These are phyloP conservation scores for Somion occarium DNA, from an alignment of 1,284 basidiomycete genomes.

Conservation along the genomic window DNA sequence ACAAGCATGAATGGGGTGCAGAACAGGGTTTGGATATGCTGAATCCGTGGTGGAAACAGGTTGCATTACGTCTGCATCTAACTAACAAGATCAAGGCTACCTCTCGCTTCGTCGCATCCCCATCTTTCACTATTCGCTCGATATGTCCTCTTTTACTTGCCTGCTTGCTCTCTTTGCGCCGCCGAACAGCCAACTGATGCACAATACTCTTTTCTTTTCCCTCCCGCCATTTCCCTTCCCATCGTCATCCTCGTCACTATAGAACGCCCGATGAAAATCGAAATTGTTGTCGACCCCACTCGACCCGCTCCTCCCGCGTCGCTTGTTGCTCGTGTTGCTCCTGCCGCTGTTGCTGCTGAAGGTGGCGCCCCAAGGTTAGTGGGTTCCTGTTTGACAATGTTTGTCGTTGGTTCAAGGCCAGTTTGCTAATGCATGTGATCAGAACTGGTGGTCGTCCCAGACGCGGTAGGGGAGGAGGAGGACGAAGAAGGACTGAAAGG, in stretches of 20 bases:
- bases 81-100: no score
- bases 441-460: slow-evolving; percentile 39
- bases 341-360: slow-evolving; percentile 42
- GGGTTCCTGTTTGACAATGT: slow-evolving; percentile 5
- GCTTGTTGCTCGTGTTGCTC: slow-evolving; percentile 68
- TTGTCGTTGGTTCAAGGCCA: slow-evolving; percentile 11
- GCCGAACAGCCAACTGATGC: slow-evolving; percentile 60
- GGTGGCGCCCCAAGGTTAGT: slow-evolving; percentile 43
- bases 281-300: slow-evolving; percentile 90
- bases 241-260: slow-evolving; percentile 4
- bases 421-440: slow-evolving; percentile 6
- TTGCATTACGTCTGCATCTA: neutral
- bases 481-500: slow-evolving; percentile 58
- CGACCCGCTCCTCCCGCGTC: slow-evolving; percentile 56
- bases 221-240: slow-evolving; percentile 12
- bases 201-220: slow-evolving; percentile 23
- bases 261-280: slow-evolving; percentile 99
- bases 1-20: neutral
- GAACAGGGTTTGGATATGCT: neutral
- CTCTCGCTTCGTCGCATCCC: neutral
- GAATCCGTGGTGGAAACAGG: neutral
- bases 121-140: slow-evolving; percentile 6
- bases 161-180: slow-evolving; percentile 36
- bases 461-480: slow-evolving; percentile 45
- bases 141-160: slow-evolving; percentile 36